Evolutionary conservation across 129 eudicot genomes (phyloP).

Genomic region (Centrapalus pauciflorus): DNA sequence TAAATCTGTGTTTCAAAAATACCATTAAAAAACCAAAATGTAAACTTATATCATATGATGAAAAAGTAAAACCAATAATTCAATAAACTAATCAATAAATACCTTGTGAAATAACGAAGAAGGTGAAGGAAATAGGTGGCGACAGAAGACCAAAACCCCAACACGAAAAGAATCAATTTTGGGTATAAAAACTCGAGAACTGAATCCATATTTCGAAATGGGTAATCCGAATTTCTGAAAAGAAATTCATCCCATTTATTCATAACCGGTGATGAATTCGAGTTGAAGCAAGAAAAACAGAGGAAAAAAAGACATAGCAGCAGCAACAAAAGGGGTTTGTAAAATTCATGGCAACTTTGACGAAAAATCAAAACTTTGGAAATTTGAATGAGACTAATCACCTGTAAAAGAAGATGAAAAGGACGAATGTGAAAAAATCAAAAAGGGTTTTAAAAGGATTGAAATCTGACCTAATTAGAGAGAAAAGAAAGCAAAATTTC

Average conservation of each 20-base stretch:
- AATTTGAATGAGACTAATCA: slow-evolving; percentile 39
- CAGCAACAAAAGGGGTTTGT: slow-evolving; percentile 14
- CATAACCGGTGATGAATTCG: slow-evolving; percentile 33
- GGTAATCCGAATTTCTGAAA: slow-evolving; percentile 2
- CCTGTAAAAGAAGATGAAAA: slow-evolving; percentile 28
- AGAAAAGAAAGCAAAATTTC: slow-evolving; percentile 18
- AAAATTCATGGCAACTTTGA: slow-evolving; percentile 46
- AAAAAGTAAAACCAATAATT: background rate
- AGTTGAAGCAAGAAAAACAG: slow-evolving; percentile 53
- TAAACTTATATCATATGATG: background rate
- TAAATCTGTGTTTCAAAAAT: slow-evolving; percentile 5
- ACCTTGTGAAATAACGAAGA: slow-evolving; percentile 60
- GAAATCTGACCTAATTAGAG: slow-evolving; percentile 50
- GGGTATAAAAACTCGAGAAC: slow-evolving; percentile 31
- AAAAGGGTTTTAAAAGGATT: slow-evolving; percentile 11
- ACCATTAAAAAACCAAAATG: background rate
- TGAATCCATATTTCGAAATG: slow-evolving; percentile 43
- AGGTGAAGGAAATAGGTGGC: slow-evolving; percentile 38
- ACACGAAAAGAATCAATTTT: slow-evolving; percentile 27
- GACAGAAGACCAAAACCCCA: slow-evolving; percentile 35
- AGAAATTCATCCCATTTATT: slow-evolving; percentile 20
- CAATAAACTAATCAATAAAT: no score
- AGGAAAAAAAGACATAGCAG: slow-evolving; percentile 25
- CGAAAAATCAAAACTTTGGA: slow-evolving; percentile 23
- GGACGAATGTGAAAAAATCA: slow-evolving; percentile 3